phyloP scores from a whole-genome alignment of 2,329 filamentous ascomycete genomes.

The Fusarium redolens region DNA sequence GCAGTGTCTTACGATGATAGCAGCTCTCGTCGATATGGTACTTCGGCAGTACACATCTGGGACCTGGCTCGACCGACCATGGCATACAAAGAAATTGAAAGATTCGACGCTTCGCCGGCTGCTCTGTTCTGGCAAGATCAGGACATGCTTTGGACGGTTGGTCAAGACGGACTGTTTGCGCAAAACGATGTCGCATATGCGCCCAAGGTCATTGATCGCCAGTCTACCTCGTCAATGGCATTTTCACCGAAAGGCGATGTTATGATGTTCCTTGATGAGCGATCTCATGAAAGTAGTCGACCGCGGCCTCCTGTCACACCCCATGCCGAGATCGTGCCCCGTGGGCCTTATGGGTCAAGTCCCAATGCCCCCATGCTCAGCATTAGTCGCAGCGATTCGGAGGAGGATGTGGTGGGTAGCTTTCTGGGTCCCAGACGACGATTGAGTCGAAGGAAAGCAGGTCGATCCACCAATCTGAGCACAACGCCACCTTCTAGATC shows the following conservation, averaged over 20 bases:
- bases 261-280: constrained; percentile 71
- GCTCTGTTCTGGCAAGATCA: constrained; percentile 72
- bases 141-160: constrained; percentile 74
- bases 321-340: constrained; percentile 50
- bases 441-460: constrained; percentile 55
- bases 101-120: constrained; percentile 68
- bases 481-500: constrained; percentile 64
- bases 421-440: constrained; percentile 64
- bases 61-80: constrained; percentile 75
- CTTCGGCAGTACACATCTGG: constrained; percentile 72
- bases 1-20: constrained; percentile 71
- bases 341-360: constrained; percentile 60
- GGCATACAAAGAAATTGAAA: constrained; percentile 73
- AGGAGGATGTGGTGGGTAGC: constrained; percentile 71
- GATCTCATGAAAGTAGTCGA: constrained; percentile 54
- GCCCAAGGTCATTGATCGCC: constrained; percentile 70
- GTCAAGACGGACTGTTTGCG: constrained; percentile 69
- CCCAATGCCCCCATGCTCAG: constrained; percentile 63
- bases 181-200: constrained; percentile 75
- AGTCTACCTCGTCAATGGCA: constrained; percentile 69
- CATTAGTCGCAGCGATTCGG: constrained; percentile 71
- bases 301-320: constrained; percentile 56
- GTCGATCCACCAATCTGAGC: constrained; percentile 60
- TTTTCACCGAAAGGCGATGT: constrained; percentile 71
- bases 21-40: constrained; percentile 64